A percentile compares a stretch with the other conserved stretches of the same genome.
Conservation (phyloP, 2,329 filamentous ascomycete genomes). For the Penicillium hordei region DNA sequence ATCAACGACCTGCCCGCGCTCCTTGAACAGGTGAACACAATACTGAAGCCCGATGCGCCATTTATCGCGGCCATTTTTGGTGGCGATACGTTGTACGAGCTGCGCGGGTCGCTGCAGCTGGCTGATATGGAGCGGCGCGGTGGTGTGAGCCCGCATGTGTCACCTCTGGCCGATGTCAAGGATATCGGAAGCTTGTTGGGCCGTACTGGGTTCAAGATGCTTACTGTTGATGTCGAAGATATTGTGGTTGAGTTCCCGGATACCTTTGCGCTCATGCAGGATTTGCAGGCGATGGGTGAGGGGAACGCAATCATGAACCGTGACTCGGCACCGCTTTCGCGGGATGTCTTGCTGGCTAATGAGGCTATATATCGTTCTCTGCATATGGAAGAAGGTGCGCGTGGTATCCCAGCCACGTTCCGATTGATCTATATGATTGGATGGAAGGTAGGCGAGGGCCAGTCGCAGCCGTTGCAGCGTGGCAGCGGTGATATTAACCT, state of each 20-base stretch:
- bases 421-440: constrained; percentile 98
- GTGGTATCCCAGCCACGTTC: constrained; percentile 79
- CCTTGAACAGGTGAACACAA: constrained; percentile 77
- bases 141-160: constrained; percentile 88
- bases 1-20: constrained; percentile 91
- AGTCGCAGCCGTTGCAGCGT: constrained; percentile 75
- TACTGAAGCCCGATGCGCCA: constrained; percentile 85
- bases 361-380: constrained; percentile 86
- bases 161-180: constrained; percentile 84
- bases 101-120: constrained; percentile 88
- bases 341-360: constrained; percentile 82
- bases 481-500: constrained; percentile 86
- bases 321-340: constrained; percentile 72
- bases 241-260: constrained; percentile 94
- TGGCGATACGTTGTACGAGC: constrained; percentile 88
- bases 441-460: constrained; percentile 82
- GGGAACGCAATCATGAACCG: constrained; percentile 83
- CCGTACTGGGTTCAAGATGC: constrained; percentile 86
- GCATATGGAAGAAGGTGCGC: constrained; percentile 73
- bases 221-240: constrained; percentile 96
- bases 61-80: constrained; percentile 97
- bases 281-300: constrained; percentile 96
- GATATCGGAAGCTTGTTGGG: constrained; percentile 87
- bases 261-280: constrained; percentile 85
- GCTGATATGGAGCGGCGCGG: constrained; percentile 87